Conservation (phyloP, 2,329 filamentous ascomycete species). For the Trichoderma simmonsii region DNA sequence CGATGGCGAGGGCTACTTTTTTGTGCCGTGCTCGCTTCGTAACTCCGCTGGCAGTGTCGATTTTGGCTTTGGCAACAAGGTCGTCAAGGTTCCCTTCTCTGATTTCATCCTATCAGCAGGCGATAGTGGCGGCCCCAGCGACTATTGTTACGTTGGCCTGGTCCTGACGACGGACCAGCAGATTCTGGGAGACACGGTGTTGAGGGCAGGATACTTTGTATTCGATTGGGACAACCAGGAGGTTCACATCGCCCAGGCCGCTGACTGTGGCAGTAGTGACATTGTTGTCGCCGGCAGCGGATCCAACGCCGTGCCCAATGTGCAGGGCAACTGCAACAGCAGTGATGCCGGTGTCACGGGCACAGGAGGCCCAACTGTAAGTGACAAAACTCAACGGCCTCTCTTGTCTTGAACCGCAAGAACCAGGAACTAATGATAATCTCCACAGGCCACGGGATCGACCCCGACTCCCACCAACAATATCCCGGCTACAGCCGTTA, state of each 20-base stretch:
- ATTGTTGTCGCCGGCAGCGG: slow-evolving; percentile 38
- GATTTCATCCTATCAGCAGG: slow-evolving; percentile 46
- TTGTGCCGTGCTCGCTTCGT: slow-evolving; percentile 42
- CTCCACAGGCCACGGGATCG: slow-evolving; percentile 19
- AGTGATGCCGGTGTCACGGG: slow-evolving; percentile 25
- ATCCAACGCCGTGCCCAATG: slow-evolving; percentile 31
- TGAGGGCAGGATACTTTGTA: slow-evolving; percentile 45
- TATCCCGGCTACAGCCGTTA: slow-evolving; percentile 22
- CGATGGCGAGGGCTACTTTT: slow-evolving; percentile 43
- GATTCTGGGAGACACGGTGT: slow-evolving; percentile 43
- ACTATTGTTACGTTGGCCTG: slow-evolving; percentile 43
- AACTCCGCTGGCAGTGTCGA: slow-evolving; percentile 40
- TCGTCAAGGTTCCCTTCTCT: slow-evolving; percentile 41
- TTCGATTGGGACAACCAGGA: slow-evolving; percentile 45
- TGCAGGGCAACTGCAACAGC: slow-evolving; percentile 37
- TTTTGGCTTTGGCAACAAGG: slow-evolving; percentile 45
- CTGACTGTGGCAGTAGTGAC: slow-evolving; percentile 38
- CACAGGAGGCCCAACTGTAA: background rate
- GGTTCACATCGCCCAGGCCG: slow-evolving; percentile 42
- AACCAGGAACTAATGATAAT: background rate
- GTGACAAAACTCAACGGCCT: background rate
- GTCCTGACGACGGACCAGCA: slow-evolving; percentile 40
- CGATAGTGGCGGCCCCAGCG: slow-evolving; percentile 25
- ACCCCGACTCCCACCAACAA: slow-evolving; percentile 3
- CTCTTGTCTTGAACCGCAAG: background rate